These are phyloP conservation scores for Trichoderma sp. DNA, from an alignment of 2,329 filamentous ascomycete species.

Conservation along the genomic window DNA sequence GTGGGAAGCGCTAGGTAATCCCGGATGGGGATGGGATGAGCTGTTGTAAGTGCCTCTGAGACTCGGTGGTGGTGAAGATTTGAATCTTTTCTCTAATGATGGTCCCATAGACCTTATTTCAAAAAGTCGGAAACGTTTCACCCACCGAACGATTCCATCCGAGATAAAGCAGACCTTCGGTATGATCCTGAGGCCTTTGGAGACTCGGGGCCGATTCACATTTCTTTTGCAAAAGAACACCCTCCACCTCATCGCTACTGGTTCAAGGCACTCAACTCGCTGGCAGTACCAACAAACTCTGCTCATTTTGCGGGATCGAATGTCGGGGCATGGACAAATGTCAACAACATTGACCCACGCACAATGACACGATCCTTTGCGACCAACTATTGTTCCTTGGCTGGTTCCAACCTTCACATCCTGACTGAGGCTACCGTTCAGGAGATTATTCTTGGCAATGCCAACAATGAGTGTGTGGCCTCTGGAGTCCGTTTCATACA, in stretches of 20 bases:
- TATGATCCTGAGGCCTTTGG: slow-evolving; percentile 43
- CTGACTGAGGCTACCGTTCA: slow-evolving; percentile 32
- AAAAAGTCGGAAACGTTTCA: slow-evolving; percentile 49
- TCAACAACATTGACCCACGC: slow-evolving; percentile 47
- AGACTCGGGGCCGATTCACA: slow-evolving; percentile 44
- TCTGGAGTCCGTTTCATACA: slow-evolving; percentile 36
- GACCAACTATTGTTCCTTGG: slow-evolving; percentile 42
- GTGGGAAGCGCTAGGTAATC: slow-evolving; percentile 57
- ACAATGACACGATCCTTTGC: slow-evolving; percentile 47
- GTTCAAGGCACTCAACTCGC: slow-evolving; percentile 44
- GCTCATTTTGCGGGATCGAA: slow-evolving; percentile 49
- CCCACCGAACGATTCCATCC: slow-evolving; percentile 34
- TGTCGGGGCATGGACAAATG: slow-evolving; percentile 48
- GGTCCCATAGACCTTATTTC: slow-evolving; percentile 43
- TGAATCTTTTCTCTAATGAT: neutral
- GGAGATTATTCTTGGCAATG: slow-evolving; percentile 29
- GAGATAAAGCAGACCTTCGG: slow-evolving; percentile 35
- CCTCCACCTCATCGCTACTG: slow-evolving; percentile 43
- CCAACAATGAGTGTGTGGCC: slow-evolving; percentile 23
- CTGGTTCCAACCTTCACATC: slow-evolving; percentile 42
- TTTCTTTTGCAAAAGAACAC: slow-evolving; percentile 43
- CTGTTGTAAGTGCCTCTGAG: slow-evolving; percentile 30
- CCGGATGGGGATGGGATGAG: slow-evolving; percentile 54
- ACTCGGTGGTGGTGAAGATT: neutral
- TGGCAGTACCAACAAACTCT: slow-evolving; percentile 41